phyloP scores from a whole-genome alignment of 345 rosid genomes.

The Gossypium australe region DNA sequence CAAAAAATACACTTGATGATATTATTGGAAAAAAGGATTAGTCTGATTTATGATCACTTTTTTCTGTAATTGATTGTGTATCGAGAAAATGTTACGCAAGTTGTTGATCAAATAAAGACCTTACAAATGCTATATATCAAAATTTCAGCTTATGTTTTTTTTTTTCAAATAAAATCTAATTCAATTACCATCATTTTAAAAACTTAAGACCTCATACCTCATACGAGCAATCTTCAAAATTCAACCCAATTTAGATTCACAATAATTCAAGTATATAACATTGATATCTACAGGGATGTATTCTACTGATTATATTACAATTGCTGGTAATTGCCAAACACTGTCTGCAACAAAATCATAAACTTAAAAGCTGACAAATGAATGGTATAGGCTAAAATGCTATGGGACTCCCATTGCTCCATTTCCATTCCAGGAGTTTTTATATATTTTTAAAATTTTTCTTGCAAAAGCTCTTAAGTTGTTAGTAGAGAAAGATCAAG shows the following conservation, averaged over 20 bases:
- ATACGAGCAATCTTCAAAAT: background rate
- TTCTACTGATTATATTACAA: background rate
- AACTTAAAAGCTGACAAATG: background rate
- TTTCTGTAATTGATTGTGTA: too few species aligned
- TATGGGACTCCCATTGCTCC: background rate
- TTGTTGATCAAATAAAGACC: too few species aligned
- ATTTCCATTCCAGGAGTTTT: background rate
- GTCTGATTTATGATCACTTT: too few species aligned
- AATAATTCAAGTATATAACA: background rate
- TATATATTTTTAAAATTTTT: background rate
- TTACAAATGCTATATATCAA: too few species aligned
- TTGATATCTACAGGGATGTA: background rate
- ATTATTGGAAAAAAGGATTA: too few species aligned
- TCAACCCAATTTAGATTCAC: background rate
- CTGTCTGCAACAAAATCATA: background rate
- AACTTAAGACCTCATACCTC: background rate
- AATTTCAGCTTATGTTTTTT: too few species aligned
- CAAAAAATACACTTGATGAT: background rate
- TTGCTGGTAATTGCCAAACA: background rate
- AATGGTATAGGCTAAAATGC: background rate
- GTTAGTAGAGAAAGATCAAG: background rate
- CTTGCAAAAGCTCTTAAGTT: background rate
- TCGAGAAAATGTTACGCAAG: too few species aligned
- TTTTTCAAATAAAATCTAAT: too few species aligned
- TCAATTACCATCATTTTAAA: background rate